A percentile compares a stretch with the other conserved stretches of the same genome.
phyloP scores from a whole-genome alignment of 2,329 filamentous ascomycete species.

The Neofusicoccum sp. region DNA sequence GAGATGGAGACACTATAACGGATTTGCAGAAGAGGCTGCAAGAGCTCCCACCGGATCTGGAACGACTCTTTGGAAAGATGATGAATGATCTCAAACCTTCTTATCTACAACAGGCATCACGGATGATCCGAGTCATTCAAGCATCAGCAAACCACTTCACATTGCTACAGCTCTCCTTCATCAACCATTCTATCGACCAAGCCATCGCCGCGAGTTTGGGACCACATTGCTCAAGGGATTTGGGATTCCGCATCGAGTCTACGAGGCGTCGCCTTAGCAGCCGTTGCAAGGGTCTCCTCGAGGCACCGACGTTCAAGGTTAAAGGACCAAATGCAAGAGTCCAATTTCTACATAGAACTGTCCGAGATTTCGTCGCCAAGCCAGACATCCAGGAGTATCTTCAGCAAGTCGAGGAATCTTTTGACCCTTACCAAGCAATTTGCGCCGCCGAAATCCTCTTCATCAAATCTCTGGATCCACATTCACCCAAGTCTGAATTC shows the following conservation, averaged over 20 bases:
- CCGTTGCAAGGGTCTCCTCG: conserved; percentile 22
- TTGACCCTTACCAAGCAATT: background rate
- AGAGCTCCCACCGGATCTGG: conserved; percentile 19
- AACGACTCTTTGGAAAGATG: conserved; percentile 20
- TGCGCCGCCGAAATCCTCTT: background rate
- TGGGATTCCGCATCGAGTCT: background rate
- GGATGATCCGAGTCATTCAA: conserved; percentile 19
- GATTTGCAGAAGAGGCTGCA: conserved; percentile 18
- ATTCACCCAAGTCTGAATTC: background rate
- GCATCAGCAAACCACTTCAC: background rate
- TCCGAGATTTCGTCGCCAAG: conserved; percentile 17
- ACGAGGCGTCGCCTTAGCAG: conserved; percentile 13
- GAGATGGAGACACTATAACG: conserved; percentile 18
- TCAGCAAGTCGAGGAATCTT: background rate
- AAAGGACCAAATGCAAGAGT: background rate
- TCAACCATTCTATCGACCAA: conserved; percentile 2
- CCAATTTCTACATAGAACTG: conserved; percentile 21
- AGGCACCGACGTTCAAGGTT: background rate
- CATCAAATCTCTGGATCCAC: background rate
- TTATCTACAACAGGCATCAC: conserved; percentile 18
- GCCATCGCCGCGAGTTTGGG: background rate
- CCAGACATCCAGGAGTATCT: background rate
- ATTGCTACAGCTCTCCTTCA: conserved; percentile 19
- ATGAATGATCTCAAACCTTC: background rate
- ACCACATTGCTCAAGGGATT: background rate